These are phyloP conservation scores for Coniochaeta sp. DNA, from an alignment of 2,329 filamentous ascomycete species.

Conservation along the genomic window DNA sequence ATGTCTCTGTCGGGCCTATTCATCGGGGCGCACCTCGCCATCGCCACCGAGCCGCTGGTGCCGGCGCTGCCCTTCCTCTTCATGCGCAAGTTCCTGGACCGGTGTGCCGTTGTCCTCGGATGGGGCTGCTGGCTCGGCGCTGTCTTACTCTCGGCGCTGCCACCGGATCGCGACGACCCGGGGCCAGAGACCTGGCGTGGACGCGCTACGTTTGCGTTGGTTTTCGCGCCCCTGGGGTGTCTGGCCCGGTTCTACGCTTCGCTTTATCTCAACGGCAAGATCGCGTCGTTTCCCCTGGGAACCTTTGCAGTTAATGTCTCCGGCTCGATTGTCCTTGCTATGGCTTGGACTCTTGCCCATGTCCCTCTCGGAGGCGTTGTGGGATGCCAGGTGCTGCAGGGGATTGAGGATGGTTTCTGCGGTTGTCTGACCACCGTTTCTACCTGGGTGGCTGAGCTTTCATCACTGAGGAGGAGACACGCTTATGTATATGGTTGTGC, in stretches of 20 bases:
- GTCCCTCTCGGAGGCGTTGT: conserved; percentile 43
- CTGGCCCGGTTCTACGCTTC: conserved; percentile 68
- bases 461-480: conserved; percentile 33
- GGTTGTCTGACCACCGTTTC: conserved; percentile 60
- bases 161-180: conserved; percentile 45
- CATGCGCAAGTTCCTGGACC: conserved; percentile 57
- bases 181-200: conserved; percentile 62
- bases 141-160: conserved; percentile 62
- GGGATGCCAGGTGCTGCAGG: conserved; percentile 56
- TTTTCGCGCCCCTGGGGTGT: conserved; percentile 78
- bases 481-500: conserved; percentile 61
- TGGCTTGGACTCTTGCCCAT: conserved; percentile 74
- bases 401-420: conserved; percentile 61
- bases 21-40: conserved; percentile 67
- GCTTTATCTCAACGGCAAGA: conserved; percentile 58
- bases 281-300: conserved; percentile 68
- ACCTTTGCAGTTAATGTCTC: conserved; percentile 78
- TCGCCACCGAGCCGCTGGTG: conserved; percentile 46
- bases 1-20: conserved; percentile 64
- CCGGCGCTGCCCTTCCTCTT: conserved; percentile 53
- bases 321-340: conserved; percentile 67
- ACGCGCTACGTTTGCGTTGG: conserved; percentile 64
- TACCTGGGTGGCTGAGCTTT: conserved; percentile 58
- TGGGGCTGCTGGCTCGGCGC: conserved; percentile 74
- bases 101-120: conserved; percentile 53